Conservation (phyloP, 2,329 filamentous ascomycete genomes). For the Colletotrichum sp. region DNA sequence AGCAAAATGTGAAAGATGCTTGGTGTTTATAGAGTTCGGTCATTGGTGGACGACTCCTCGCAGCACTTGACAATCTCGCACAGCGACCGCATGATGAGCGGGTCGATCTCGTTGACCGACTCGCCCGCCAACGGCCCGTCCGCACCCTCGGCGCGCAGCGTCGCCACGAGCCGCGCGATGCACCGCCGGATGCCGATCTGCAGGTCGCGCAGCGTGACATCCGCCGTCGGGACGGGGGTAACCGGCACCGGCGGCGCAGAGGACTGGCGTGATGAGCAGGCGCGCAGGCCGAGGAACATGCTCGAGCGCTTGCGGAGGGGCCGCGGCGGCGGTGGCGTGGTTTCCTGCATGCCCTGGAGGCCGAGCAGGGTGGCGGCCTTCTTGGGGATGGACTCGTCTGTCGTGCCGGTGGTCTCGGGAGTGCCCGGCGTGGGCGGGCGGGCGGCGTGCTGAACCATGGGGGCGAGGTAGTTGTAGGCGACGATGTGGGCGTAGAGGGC, state of each 20-base stretch:
- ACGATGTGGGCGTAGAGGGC: constrained; percentile 64
- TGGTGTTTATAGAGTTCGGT: neutral
- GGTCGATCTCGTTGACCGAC: constrained; percentile 35
- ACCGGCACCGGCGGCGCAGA: neutral
- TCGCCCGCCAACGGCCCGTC: constrained; percentile 5
- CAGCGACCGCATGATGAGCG: constrained; percentile 42
- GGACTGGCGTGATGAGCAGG: constrained; percentile 7
- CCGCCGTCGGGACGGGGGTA: constrained; percentile 10
- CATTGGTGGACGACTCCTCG: constrained; percentile 12
- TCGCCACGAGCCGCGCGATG: constrained; percentile 55
- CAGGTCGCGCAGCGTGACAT: constrained; percentile 46
- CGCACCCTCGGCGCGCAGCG: constrained; percentile 35
- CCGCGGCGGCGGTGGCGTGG: constrained; percentile 24
- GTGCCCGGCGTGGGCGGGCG: constrained; percentile 9
- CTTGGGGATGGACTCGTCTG: constrained; percentile 43
- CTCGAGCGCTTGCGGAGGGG: constrained; percentile 20
- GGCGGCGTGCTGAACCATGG: constrained; percentile 22
- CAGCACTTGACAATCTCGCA: constrained; percentile 45
- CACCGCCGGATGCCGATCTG: constrained; percentile 55
- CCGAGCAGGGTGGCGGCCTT: constrained; percentile 60
- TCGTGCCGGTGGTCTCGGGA: constrained; percentile 5
- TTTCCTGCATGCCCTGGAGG: constrained; percentile 33
- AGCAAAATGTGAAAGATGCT: neutral
- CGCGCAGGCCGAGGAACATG: constrained; percentile 3
- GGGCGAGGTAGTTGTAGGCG: constrained; percentile 61